Conservation (phyloP, 257 asterid genomes). For the Fraxinus quadrangulata region DNA sequence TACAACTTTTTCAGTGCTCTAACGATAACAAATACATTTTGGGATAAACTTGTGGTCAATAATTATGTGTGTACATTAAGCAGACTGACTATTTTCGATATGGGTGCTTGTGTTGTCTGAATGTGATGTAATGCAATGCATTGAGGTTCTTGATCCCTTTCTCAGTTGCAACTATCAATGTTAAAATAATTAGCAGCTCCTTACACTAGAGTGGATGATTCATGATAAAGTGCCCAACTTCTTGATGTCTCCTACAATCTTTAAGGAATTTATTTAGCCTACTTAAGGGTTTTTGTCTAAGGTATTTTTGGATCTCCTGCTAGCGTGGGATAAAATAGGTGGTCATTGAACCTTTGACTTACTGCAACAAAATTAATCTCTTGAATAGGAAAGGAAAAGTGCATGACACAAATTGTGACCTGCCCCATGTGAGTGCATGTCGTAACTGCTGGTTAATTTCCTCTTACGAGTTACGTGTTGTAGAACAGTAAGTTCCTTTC, state of each 20-base stretch:
- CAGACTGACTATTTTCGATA: not conserved
- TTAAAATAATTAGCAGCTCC: not conserved
- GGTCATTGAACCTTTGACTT: not conserved
- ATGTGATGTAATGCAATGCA: not conserved
- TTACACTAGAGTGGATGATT: not conserved
- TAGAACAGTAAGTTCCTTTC: not conserved
- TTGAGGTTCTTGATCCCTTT: not conserved
- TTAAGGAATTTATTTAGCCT: not conserved
- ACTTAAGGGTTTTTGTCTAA: not conserved
- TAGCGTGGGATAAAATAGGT: not conserved
- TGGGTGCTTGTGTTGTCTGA: not conserved
- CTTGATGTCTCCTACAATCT: not conserved
- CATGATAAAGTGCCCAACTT: not conserved
- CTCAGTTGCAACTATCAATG: not conserved
- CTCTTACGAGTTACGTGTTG: too few relatives aligned
- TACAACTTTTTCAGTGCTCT: conserved; percentile 1
- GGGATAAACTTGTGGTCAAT: conserved; percentile 11
- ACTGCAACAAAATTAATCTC: not conserved
- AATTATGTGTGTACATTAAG: not conserved
- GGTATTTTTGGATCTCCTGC: conserved; percentile 8
- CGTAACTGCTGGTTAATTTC: not conserved
- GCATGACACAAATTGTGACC: conserved; percentile 1
- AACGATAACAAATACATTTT: not conserved
- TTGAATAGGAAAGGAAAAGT: not conserved
- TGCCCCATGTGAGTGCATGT: conserved; percentile 5